Percentiles rank a stretch among this genome's conserved stretches.
Evolutionary conservation across 129 eudicot species (phyloP).

Genomic region (Escallonia herrerae): DNA sequence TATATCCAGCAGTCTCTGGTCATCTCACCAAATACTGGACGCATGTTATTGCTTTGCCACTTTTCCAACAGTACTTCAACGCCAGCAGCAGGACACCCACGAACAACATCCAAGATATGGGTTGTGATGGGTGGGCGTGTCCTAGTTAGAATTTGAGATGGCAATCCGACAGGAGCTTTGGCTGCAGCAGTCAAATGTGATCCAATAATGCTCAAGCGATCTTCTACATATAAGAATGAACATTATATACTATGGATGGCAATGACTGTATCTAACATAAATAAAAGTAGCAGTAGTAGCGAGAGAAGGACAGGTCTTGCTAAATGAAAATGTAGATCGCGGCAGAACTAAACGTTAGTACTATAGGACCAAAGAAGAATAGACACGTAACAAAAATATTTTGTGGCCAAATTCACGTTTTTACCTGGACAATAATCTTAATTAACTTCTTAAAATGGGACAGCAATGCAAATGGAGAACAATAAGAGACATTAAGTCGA

Average conservation of each 20-base stretch:
- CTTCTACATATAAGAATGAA: conserved; percentile 64
- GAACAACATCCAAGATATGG: conserved; percentile 74
- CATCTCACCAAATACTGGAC: conserved; percentile 42
- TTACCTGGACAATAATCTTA: no score
- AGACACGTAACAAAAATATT: no score
- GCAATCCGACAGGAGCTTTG: conserved; percentile 17
- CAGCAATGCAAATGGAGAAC: no score
- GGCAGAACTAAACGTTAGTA: no score
- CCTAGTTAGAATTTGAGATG: conserved; percentile 35
- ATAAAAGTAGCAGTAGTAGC: no score
- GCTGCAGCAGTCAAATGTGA: conserved; percentile 55
- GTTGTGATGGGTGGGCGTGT: conserved; percentile 92
- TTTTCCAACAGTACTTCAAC: conserved; percentile 65
- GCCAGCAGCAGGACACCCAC: conserved; percentile 72
- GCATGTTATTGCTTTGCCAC: conserved; percentile 26
- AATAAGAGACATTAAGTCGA: no score
- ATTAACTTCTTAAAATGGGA: no score
- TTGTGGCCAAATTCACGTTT: no score
- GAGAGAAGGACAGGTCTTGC: no score
- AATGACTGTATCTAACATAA: no score
- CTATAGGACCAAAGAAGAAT: no score
- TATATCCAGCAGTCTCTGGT: conserved; percentile 42
- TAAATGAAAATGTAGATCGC: no score
- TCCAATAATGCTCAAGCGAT: conserved; percentile 70
- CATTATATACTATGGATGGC: neutral